Evolutionary conservation across 176 grass and related monocot species (phyloP).

Genomic region (Secale cereale): DNA sequence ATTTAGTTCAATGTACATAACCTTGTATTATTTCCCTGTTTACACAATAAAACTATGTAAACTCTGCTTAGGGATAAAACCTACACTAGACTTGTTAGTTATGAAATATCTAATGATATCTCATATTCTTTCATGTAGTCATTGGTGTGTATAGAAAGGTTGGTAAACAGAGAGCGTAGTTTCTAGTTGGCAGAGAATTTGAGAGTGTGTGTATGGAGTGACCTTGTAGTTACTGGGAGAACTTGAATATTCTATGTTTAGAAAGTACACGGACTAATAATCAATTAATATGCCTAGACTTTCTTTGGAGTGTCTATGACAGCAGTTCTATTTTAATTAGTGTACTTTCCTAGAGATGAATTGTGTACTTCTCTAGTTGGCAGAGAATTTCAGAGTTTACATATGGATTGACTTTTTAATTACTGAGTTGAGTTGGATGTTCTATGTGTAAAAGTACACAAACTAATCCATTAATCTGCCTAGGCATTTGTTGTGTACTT

Average conservation of each 20-base stretch:
- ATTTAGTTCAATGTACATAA: slow-evolving; percentile 8
- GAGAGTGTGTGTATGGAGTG: not conserved
- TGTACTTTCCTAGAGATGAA: not conserved
- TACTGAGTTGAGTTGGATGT: not conserved
- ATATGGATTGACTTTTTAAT: not conserved
- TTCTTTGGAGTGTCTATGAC: not conserved
- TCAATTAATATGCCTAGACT: not conserved
- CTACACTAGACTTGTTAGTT: not conserved
- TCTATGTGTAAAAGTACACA: not conserved
- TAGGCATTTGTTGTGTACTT: not conserved
- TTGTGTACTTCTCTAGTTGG: not conserved
- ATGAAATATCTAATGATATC: not conserved
- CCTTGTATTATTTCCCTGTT: not conserved
- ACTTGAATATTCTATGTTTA: not conserved
- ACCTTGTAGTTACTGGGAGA: not conserved
- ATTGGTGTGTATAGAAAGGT: not conserved
- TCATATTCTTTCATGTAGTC: not conserved
- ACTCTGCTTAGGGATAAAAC: not conserved
- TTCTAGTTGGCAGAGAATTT: not conserved
- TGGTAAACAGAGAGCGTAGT: not conserved
- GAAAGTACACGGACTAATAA: not conserved
- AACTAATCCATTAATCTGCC: not conserved
- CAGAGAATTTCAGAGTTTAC: not conserved
- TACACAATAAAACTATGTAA: slow-evolving; percentile 3
- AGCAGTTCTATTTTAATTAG: not conserved